Base-by-base conservation (phyloP, 768 basidiomycete species). In the Trametes punicea region DNA sequence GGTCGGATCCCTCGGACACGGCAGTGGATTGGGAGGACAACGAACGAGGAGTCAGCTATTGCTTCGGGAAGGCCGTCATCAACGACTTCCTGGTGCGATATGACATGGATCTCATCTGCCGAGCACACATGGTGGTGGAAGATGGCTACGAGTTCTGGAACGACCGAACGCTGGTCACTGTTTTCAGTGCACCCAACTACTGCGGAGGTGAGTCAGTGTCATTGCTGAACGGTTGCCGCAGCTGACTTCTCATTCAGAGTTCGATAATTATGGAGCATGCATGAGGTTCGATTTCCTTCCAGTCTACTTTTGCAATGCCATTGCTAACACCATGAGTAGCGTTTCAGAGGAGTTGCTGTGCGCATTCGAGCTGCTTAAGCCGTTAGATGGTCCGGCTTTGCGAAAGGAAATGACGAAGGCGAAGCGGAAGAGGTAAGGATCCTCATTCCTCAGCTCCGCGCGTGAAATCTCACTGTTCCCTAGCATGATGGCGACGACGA, bases 101-200 rank as follows among this genome's bases (percentile, higher is more conserved):
- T 69, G 96, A 99, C 72, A 98, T 99, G 90, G 96, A 99, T 73
- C 80, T 99, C 61, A 98, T 99, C 74, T 98, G 97, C 77, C 88
- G 97, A 46, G 97, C 97, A 46, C 97, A 99, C 74, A 98, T 98
- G 97, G 97, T 99, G 41, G 97, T 99, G 60, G 97, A 99, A 71
- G 93, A 95, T 67, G 96, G 96, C 7, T 98, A 98, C 68, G 97
- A 99, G 76, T 99, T 99, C 69, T 99, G 97, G 92, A 98, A 98
- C 65, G 97, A 99, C 67, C 83, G 97, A 63, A 98, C 97, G 45
- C 74, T 99, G 63, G 97, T 99, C 50, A 99, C 97, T 1, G 94
- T 99, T 52, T 99, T 99, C 74, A 96, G 93, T 64, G 97, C 97
- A 45, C 97, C 97, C 20, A 97, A 97, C 66, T 94, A 93, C 65